Evolutionary conservation across 202 grass and related monocot species (phyloP), one percentile per base, ranked within the genome.

Genomic region (Panicum virgatum): DNA sequence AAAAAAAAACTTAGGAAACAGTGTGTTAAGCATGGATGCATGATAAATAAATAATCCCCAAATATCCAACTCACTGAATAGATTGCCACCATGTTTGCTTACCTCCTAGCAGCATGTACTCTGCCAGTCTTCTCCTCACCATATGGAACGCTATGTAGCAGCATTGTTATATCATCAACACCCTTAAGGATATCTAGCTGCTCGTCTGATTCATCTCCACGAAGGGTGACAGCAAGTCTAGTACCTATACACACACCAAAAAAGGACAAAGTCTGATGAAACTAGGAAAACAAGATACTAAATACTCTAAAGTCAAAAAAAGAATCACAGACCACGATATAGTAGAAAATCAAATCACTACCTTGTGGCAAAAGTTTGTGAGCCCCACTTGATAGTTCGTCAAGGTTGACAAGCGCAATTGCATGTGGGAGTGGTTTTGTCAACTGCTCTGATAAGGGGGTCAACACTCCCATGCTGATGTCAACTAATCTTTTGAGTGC

Each of bases 401-500:
- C 86, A 46, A 99, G 91, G 73, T 93, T 94, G 58, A 99, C 85
- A 80, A 99, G 91, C 9, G 78, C 93, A 84, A 99, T 90, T 74
- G 96, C 93, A 89, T 96, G 82, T 71, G 89, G 93, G 46, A 99
- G 85, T 79, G 93, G 93, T 73, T 96, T 99, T 72, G 83, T 90
- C 79, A 99, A 87, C 79, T 99, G 96, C 82, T 99, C 96, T 2
- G 96, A 92, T 69, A 99, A 84, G 27, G 96, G 96, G 32, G 89
- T 73, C 75, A 99, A 83, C 45, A 99, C 76, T 51, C 96, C 96
- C 93, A 99, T 94, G 73, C 96, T 96, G 81, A 96, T 92, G 73
- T 99, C 96, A 54, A 96, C 85, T 90, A 99, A 87, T 88, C 96
- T 99, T 92, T 96, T 96, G n/a, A 99, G 87, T 86, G 89, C 91